Base-by-base conservation (phyloP, 352 stramenopile species). In the Phytophthora lateralis region DNA sequence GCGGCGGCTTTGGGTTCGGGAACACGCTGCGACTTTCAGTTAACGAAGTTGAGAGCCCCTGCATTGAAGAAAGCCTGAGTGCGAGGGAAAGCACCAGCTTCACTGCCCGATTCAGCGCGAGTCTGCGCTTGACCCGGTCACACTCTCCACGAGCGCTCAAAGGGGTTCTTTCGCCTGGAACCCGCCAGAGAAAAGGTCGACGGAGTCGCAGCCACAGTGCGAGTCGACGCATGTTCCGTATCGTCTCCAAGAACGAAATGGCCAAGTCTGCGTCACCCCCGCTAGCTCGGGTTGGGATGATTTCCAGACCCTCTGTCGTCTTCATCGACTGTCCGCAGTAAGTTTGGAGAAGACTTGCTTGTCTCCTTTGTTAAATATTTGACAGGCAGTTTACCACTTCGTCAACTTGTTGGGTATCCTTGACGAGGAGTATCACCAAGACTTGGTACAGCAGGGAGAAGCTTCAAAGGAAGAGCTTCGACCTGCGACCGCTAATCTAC, bases 301-400 rank as follows among this genome's bases (percentile, higher is more conserved):
- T 29, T 12, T 47, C 63, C 32, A 49, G 17, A 4, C 61, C 56
- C 45, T 71, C 66, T 32, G 65, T 75, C 37, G 49, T 75, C 37
- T 75, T 71, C 52, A 75, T 75, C 42, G 66, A 75, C 45, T 75
- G 66, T 21, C 48, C 43, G 20, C 59, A 50, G 49, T 66, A 66
- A 51, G 49, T 43, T 14, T 51, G 32, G 37, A 37, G 30, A 7
- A 11, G 20, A 7, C 14, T 41, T 53, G 43, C 45, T 34, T 63
- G 34, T 35, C 6, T 17, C 37, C 44, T 37, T 60, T 50, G 51
- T 17, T 59, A 54, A 59, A 41, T 53, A 54, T 65, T 60, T 30
- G 14, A 44, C 18, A 63, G 55, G 26, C 45, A 49, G 26, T 24
- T 6, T 41, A 47, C 24, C 44, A 41, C 12, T 42, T 42, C 32